Percentiles rank a stretch among this genome's conserved stretches.
Conservation (phyloP, 176 grass and related monocot species). For the sorghum (Sorghum bicolor) region Sorghum_bicolor_NCBIv3 NC_012877.2:5013501-5014000, state of each 20-base stretch:
- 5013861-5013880: background rate
- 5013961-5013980: too few relatives aligned
- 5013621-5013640: background rate
- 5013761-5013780: background rate
- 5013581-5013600: background rate
- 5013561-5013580: background rate
- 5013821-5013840: background rate
- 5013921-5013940: background rate
- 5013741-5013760: background rate
- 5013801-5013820: background rate
- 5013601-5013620: background rate
- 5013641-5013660: background rate
- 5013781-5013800: background rate
- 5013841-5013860: background rate
- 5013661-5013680: background rate
- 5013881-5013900: background rate
- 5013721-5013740: background rate
- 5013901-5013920: background rate
- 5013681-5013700: background rate
- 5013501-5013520: background rate
- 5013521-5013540: background rate
- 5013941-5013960: background rate
- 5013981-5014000: too few relatives aligned
- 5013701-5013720: background rate
- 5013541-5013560: background rate